Evolutionary conservation across 148 eudicot genomes (phyloP).

Genomic region (Fagopyrum homotropicum): DNA sequence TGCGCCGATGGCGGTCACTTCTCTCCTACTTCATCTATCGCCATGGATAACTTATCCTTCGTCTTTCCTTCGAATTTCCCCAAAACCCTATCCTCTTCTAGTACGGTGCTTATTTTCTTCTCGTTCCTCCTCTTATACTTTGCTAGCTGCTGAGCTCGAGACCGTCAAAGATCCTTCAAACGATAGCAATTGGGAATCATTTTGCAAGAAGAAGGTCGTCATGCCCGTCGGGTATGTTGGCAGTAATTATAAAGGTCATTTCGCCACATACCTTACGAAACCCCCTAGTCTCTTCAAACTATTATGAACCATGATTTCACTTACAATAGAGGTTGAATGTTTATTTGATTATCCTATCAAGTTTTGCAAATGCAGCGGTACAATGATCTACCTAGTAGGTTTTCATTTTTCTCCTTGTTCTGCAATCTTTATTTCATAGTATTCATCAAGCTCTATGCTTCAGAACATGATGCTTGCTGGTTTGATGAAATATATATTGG

Average conservation of each 20-base stretch:
- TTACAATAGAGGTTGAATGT: background rate
- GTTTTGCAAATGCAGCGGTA: constrained; percentile 71
- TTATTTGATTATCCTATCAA: constrained; percentile 16
- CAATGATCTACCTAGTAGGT: constrained; percentile 56
- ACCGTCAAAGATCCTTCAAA: background rate
- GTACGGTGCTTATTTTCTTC: constrained; percentile 7
- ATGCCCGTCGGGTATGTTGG: constrained; percentile 98
- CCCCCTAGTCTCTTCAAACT: background rate
- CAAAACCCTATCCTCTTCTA: constrained; percentile 4
- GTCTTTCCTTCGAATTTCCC: background rate
- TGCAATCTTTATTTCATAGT: background rate
- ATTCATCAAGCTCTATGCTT: background rate
- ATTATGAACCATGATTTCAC: background rate
- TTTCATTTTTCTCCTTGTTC: background rate
- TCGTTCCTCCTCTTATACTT: background rate
- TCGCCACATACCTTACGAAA: background rate
- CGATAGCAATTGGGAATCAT: constrained; percentile 51
- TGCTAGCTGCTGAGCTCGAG: background rate
- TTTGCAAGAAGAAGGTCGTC: constrained; percentile 82
- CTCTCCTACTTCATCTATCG: constrained; percentile 18
- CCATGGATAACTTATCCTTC: constrained; percentile 14
- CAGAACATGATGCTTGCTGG: background rate
- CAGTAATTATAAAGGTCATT: constrained; percentile 63
- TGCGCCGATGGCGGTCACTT: constrained; percentile 12
- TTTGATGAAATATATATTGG: background rate